Conservation (phyloP, 306 rosid genomes). For the Nissolia schottii region DNA sequence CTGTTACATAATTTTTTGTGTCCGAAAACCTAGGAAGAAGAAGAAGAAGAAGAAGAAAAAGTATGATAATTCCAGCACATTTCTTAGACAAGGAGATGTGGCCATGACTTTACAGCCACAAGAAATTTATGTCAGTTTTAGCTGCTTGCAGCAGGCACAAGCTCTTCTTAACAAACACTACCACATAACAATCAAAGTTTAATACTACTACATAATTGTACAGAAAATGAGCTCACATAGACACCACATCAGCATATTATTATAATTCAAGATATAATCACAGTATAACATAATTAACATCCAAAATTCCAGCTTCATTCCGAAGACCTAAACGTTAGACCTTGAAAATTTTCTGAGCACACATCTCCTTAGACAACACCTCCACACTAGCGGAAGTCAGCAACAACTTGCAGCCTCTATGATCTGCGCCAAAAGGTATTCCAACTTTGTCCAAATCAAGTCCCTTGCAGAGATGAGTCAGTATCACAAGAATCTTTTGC, state of each 20-base stretch:
- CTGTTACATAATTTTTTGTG: too few species aligned
- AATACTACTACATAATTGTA: background rate
- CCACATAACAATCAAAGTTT: background rate
- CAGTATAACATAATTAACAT: background rate
- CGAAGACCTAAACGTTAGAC: background rate
- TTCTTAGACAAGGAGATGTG: too few species aligned
- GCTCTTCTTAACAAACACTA: background rate
- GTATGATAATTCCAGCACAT: too few species aligned
- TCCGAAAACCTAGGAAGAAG: too few species aligned
- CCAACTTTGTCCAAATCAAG: background rate
- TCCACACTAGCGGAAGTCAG: background rate
- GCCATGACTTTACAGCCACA: too few species aligned
- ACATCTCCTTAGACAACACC: background rate
- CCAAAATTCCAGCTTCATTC: background rate
- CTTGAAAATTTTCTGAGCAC: background rate
- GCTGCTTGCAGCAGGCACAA: too few species aligned
- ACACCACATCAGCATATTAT: too few species aligned
- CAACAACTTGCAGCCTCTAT: background rate
- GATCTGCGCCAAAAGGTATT: background rate
- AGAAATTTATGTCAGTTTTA: too few species aligned
- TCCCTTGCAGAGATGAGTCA: background rate
- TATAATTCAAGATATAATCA: too few species aligned
- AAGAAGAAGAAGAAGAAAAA: too few species aligned
- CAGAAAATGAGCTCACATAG: too few species aligned
- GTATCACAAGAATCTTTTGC: background rate